Conservation (phyloP, 352 stramenopile species). For the Phytophthora niederhauseri region DNA sequence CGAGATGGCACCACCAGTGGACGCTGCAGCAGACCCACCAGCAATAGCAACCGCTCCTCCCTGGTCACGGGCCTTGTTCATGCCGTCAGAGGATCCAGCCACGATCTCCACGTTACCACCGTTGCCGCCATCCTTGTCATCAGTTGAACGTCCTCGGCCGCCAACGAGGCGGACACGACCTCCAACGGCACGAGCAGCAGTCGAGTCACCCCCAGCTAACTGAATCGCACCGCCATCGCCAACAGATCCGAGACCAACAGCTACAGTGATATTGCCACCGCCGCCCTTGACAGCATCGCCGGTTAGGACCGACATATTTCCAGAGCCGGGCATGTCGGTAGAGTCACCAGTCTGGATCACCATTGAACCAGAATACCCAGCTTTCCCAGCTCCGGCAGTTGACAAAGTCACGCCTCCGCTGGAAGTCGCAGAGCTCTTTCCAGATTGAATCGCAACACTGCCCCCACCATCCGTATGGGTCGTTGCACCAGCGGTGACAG, state of each 20-base stretch:
- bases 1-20: conserved; percentile 49
- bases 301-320: conserved; percentile 71
- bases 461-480: conserved; percentile 52
- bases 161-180: conserved; percentile 53
- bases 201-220: conserved; percentile 51
- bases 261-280: conserved; percentile 67
- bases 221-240: conserved; percentile 61
- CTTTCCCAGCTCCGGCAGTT: conserved; percentile 64
- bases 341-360: conserved; percentile 67
- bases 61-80: conserved; percentile 43
- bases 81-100: conserved; percentile 51
- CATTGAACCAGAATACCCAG: conserved; percentile 76
- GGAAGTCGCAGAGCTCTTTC: conserved; percentile 54
- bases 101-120: conserved; percentile 56
- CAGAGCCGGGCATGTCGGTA: conserved; percentile 53
- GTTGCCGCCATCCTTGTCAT: conserved; percentile 64
- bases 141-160: conserved; percentile 47
- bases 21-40: conserved; percentile 47
- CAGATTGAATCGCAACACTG: conserved; percentile 55
- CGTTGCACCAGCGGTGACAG: conserved; percentile 50
- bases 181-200: conserved; percentile 42
- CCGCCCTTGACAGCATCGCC: conserved; percentile 52
- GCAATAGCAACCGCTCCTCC: conserved; percentile 43
- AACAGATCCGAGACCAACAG: conserved; percentile 46
- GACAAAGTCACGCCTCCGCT: conserved; percentile 54